A percentile compares a stretch with the other conserved stretches of the same genome.
phyloP scores from a whole-genome alignment of 2,329 filamentous ascomycete species.

The Beauveria varroae region DNA sequence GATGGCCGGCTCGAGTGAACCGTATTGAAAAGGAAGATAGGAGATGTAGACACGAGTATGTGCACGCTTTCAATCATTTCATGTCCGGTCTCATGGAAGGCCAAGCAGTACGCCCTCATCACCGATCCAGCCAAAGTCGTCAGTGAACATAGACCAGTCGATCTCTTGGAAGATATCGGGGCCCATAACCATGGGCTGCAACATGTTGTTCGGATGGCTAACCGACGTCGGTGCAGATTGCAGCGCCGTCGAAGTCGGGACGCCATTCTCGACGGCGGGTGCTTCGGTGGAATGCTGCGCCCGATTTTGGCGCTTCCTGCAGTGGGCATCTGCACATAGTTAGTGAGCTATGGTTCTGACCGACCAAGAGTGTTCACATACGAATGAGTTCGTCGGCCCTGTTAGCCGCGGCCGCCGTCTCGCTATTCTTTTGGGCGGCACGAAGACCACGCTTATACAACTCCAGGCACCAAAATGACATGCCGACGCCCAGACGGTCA shows the following conservation, averaged over 20 bases:
- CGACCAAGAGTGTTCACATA: constrained; percentile 15
- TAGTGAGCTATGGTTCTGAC: background rate
- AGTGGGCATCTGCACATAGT: background rate
- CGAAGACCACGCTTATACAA: constrained; percentile 38
- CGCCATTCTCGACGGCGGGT: background rate
- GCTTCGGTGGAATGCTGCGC: background rate
- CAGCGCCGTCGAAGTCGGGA: background rate
- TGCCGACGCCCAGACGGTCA: constrained; percentile 40
- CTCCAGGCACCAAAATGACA: constrained; percentile 43
- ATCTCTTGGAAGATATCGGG: constrained; percentile 35
- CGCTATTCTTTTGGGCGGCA: constrained; percentile 25
- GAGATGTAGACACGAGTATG: too few relatives aligned
- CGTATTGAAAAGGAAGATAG: too few relatives aligned
- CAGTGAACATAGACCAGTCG: constrained; percentile 44
- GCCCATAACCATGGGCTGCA: constrained; percentile 16
- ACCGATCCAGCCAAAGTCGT: constrained; percentile 40
- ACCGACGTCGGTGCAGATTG: background rate
- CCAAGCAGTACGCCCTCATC: constrained; percentile 24
- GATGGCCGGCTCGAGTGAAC: background rate
- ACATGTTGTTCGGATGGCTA: constrained; percentile 13
- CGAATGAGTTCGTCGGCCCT: constrained; percentile 24
- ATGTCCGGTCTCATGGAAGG: constrained; percentile 12
- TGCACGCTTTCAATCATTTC: background rate
- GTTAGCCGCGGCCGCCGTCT: constrained; percentile 18
- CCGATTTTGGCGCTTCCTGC: background rate